A percentile compares a stretch with the other conserved stretches of the same genome.
Conservation (phyloP, 257 asterid genomes). For the Oldenlandia corymbosa region DNA sequence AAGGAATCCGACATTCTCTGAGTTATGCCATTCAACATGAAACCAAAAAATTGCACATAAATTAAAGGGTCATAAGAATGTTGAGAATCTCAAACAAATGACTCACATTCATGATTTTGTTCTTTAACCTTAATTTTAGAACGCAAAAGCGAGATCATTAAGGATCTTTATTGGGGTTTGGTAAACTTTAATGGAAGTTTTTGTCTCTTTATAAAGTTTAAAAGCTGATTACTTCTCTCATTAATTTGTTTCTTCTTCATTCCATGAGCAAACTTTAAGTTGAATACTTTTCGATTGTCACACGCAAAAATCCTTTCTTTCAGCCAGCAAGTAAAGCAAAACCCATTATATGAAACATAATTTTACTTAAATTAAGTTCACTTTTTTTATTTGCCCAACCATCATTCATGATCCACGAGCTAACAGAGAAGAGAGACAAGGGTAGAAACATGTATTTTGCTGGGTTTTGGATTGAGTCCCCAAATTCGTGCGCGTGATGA, state of each 20-base stretch:
- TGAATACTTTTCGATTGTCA: not conserved
- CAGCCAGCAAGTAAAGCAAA: too few species aligned
- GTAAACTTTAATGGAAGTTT: not conserved
- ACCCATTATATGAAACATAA: too few species aligned
- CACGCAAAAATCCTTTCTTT: not conserved
- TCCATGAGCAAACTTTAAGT: not conserved
- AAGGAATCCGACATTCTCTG: constrained; percentile 89
- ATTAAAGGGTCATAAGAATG: constrained; percentile 32
- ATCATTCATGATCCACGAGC: not conserved
- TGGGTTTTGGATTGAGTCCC: not conserved
- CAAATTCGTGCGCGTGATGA: constrained; percentile 10
- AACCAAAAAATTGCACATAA: constrained; percentile 19
- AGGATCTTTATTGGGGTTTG: not conserved
- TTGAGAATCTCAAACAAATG: constrained; percentile 52
- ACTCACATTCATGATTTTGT: constrained; percentile 50
- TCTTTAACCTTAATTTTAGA: constrained; percentile 15
- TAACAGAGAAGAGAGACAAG: not conserved
- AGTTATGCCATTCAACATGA: constrained; percentile 72
- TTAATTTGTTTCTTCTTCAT: not conserved
- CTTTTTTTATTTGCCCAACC: too few species aligned
- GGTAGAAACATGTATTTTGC: not conserved
- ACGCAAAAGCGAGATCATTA: not conserved
- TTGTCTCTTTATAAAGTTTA: too few species aligned
- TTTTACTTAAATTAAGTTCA: too few species aligned
- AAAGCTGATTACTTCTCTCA: not conserved